phyloP scores from a whole-genome alignment of 768 basidiomycete genomes.

The Xerocomellus dryophilus region DNA sequence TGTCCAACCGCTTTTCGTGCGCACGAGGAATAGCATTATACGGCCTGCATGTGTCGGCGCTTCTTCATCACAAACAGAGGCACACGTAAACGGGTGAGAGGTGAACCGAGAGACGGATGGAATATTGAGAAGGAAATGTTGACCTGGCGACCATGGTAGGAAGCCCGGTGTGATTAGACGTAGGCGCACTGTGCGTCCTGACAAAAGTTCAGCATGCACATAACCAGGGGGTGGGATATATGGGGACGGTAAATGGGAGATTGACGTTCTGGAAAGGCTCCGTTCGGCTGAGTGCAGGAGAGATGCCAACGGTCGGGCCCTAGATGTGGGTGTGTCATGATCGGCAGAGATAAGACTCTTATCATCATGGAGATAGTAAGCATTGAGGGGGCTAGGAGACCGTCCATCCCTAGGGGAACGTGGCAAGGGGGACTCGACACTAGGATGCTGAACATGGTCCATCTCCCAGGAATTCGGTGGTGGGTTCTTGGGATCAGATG shows the following conservation, averaged over 20 bases:
- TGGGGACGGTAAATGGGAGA: not conserved
- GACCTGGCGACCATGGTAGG: slow-evolving; percentile 72
- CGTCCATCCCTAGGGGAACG: slow-evolving; percentile 7
- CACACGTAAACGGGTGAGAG: slow-evolving; percentile 73
- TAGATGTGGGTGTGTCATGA: not conserved
- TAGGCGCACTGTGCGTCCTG: slow-evolving; percentile 69
- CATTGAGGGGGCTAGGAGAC: slow-evolving; percentile 25
- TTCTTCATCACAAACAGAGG: slow-evolving; percentile 53
- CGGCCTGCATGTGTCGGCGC: slow-evolving; percentile 45
- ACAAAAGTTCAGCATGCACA: slow-evolving; percentile 64
- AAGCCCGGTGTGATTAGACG: slow-evolving; percentile 55
- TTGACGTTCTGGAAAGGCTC: not conserved
- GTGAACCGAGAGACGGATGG: slow-evolving; percentile 60
- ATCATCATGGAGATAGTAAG: slow-evolving; percentile 16
- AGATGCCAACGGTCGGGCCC: not conserved
- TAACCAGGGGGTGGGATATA: slow-evolving; percentile 63
- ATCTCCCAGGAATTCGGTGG: slow-evolving; percentile 28
- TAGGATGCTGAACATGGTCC: slow-evolving; percentile 11
- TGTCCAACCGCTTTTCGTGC: slow-evolving; percentile 70
- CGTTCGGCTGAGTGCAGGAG: not conserved
- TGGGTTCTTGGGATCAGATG: not conserved
- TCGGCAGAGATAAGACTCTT: slow-evolving; percentile 1
- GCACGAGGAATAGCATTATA: slow-evolving; percentile 63
- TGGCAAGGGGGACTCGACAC: not conserved
- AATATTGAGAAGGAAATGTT: slow-evolving; percentile 68